A percentile compares a stretch with the other conserved stretches of the same genome.
Evolutionary conservation across 306 rosid genomes (phyloP).

Genomic region (Inga laurina): DNA sequence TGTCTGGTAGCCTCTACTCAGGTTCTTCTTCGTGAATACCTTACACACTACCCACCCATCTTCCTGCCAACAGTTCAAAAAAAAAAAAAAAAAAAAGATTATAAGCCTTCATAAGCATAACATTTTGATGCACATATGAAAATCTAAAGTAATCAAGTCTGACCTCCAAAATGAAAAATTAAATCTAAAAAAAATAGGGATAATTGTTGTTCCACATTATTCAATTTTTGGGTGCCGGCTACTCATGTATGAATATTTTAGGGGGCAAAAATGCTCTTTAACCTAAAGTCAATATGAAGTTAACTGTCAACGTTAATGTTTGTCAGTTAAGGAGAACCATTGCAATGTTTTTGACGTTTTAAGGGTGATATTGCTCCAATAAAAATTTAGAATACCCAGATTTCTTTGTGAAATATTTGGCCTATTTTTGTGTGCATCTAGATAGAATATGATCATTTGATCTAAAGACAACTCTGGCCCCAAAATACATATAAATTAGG

Average conservation of each 20-base stretch:
- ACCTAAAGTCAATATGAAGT: no score
- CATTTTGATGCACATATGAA: neutral
- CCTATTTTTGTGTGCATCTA: neutral
- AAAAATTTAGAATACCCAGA: no score
- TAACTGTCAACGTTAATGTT: no score
- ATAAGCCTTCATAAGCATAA: neutral
- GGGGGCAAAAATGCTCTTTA: no score
- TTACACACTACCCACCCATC: constrained; percentile 98
- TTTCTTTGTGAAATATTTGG: neutral
- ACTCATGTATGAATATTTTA: no score
- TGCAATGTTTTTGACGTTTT: no score
- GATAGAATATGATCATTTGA: neutral
- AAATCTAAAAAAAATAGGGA: no score
- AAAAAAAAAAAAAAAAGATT: neutral
- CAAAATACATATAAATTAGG: neutral
- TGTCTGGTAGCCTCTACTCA: constrained; percentile 55
- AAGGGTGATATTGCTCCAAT: neutral
- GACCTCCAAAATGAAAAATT: neutral
- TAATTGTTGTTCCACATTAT: neutral
- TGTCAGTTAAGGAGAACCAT: no score
- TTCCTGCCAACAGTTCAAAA: constrained; percentile 51
- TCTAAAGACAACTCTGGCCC: neutral
- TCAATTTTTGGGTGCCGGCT: no score
- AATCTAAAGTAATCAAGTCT: neutral
- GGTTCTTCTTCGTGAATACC: constrained; percentile 88